These are phyloP conservation scores for Limonium bicolor DNA, from an alignment of 148 eudicot species.

Conservation along the genomic window DNA sequence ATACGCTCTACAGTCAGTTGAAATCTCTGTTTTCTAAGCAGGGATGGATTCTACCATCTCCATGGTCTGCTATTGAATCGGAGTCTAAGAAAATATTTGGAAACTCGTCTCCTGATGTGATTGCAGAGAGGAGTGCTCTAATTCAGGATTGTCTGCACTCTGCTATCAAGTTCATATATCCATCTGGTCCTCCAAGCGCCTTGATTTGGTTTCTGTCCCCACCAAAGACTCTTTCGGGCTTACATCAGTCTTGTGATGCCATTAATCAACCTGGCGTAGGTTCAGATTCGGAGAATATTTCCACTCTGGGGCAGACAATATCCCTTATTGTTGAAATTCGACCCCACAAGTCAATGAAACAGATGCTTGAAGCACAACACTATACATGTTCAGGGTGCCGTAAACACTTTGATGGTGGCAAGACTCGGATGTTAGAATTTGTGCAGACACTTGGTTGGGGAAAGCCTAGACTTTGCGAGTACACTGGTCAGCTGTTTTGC, in stretches of 20 bases:
- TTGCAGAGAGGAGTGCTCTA: slow-evolving; percentile 68
- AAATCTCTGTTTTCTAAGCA: slow-evolving; percentile 44
- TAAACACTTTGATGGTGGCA: slow-evolving; percentile 64
- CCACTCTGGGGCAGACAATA: slow-evolving; percentile 59
- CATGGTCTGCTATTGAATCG: slow-evolving; percentile 66
- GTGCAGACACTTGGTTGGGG: slow-evolving; percentile 85
- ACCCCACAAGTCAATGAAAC: slow-evolving; percentile 51
- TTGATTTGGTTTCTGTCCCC: slow-evolving; percentile 65
- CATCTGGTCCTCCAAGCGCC: slow-evolving; percentile 34
- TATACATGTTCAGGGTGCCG: slow-evolving; percentile 89
- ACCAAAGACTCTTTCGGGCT: slow-evolving; percentile 27
- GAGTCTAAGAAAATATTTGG: slow-evolving; percentile 81
- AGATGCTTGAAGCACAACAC: slow-evolving; percentile 69
- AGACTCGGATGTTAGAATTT: slow-evolving; percentile 56
- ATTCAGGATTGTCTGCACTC: slow-evolving; percentile 81
- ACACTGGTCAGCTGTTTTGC: slow-evolving; percentile 85
- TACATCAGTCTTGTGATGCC: slow-evolving; percentile 25
- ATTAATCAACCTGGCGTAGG: slow-evolving; percentile 16
- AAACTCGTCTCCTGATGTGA: slow-evolving; percentile 73
- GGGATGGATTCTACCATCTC: slow-evolving; percentile 69
- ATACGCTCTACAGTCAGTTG: slow-evolving; percentile 50
- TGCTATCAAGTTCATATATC: slow-evolving; percentile 26
- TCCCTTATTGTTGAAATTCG: slow-evolving; percentile 57
- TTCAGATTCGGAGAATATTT: slow-evolving; percentile 9
- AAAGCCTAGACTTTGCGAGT: slow-evolving; percentile 88